Conservation (phyloP, 1,139 yeast species). For the Candida tropicalis region DNA sequence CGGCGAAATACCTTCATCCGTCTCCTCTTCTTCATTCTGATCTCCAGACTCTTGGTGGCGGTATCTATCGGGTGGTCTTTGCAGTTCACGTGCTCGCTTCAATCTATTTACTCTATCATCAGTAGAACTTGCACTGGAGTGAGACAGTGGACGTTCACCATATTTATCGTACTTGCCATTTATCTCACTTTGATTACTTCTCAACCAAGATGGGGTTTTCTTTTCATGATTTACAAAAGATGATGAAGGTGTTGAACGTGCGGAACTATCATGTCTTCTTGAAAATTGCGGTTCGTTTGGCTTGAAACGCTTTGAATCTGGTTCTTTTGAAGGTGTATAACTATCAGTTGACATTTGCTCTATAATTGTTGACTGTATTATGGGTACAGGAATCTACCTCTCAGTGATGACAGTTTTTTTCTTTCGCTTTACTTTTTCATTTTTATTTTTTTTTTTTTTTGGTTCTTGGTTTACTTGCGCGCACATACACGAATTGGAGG, state of each 20-base stretch:
- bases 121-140: background rate
- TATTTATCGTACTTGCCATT: conserved; percentile 45
- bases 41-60: conserved; percentile 5
- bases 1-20: conserved; percentile 25
- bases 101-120: conserved; percentile 8
- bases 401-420: too few relatives aligned
- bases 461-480: too few relatives aligned
- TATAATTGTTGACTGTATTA: too few relatives aligned
- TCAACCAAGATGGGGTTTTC: conserved; percentile 46
- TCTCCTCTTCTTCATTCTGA: conserved; percentile 9
- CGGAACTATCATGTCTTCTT: conserved; percentile 21
- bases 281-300: conserved; percentile 23
- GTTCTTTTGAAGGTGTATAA: conserved; percentile 6
- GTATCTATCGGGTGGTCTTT: background rate
- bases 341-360: conserved; percentile 5
- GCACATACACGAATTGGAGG: too few relatives aligned
- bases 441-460: background rate
- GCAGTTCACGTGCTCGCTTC: conserved; percentile 12
- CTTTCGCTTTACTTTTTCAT: background rate
- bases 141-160: conserved; percentile 24
- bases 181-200: conserved; percentile 19
- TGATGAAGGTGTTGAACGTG: conserved; percentile 20
- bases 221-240: conserved; percentile 27
- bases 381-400: too few relatives aligned
- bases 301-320: conserved; percentile 11